Conservation (phyloP, 768 basidiomycete genomes). For the Leucocoprinus sp. region DNA sequence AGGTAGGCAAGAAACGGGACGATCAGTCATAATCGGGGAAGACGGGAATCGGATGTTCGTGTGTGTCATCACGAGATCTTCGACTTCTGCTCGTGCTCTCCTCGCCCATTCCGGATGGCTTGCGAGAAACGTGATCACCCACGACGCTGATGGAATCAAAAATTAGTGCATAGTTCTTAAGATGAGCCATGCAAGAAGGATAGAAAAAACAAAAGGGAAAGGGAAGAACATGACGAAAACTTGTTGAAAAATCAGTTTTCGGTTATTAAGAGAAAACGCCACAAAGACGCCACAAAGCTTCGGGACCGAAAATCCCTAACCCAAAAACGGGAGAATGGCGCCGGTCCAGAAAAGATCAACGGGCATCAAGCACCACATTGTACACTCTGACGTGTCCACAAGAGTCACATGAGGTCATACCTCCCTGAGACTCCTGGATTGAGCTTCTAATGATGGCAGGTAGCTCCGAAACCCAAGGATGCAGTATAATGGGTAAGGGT, state of each 20-base stretch:
- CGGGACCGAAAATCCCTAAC: background rate
- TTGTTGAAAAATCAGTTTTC: background rate
- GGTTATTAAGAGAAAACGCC: background rate
- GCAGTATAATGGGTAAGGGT: no score
- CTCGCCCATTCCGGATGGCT: conserved; percentile 57
- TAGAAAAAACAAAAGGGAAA: background rate
- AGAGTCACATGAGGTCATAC: no score
- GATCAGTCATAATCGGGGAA: no score
- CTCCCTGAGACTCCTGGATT: background rate
- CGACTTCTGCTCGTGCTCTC: conserved; percentile 54
- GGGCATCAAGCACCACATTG: background rate
- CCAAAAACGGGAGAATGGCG: background rate
- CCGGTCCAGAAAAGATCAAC: conserved; percentile 1
- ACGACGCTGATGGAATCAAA: conserved; percentile 40
- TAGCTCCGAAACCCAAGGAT: no score
- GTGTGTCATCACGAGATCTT: conserved; percentile 42
- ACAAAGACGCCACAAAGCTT: background rate
- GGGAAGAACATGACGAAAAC: no score
- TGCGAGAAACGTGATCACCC: conserved; percentile 68
- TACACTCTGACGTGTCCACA: background rate
- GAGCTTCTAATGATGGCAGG: no score
- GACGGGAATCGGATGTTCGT: conserved; percentile 13
- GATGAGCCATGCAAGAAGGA: background rate
- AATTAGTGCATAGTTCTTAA: background rate
- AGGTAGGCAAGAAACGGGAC: background rate